Conservation (phyloP, 768 basidiomycete species). For the Tulasnella sp. region DNA sequence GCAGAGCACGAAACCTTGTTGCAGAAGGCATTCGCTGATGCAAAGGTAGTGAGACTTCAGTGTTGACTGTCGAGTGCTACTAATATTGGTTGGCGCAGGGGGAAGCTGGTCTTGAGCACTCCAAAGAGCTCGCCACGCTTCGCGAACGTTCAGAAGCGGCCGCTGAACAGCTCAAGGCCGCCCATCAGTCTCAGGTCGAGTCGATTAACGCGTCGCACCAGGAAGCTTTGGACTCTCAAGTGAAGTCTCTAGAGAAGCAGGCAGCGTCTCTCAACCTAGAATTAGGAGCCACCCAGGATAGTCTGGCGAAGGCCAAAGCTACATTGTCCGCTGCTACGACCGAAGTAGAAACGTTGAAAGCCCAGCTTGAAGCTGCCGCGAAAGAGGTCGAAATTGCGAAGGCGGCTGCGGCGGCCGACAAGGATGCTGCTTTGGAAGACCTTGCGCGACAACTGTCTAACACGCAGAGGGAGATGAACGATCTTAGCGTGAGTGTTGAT, state of each 20-base stretch:
- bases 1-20: constrained; percentile 19
- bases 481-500: not conserved
- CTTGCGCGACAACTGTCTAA: constrained; percentile 29
- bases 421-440: constrained; percentile 55
- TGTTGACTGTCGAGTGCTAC: not conserved
- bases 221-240: constrained; percentile 44
- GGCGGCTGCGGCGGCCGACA: constrained; percentile 32
- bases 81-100: constrained; percentile 30
- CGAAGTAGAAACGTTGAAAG: constrained; percentile 44
- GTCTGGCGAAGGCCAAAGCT: constrained; percentile 62
- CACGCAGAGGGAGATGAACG: constrained; percentile 13
- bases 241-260: constrained; percentile 47
- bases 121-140: constrained; percentile 56
- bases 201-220: constrained; percentile 53
- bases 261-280: constrained; percentile 51
- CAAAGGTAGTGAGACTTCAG: constrained; percentile 42
- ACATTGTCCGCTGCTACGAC: constrained; percentile 41
- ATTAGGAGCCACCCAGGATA: constrained; percentile 74
- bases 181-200: constrained; percentile 49
- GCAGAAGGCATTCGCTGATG: constrained; percentile 52
- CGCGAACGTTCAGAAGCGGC: constrained; percentile 52
- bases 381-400: constrained; percentile 26
- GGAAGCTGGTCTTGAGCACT: constrained; percentile 58
- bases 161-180: constrained; percentile 53
- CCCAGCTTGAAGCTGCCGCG: constrained; percentile 53